Evolutionary conservation across 345 rosid species (phyloP).

Genomic region (Brassica cretica): DNA sequence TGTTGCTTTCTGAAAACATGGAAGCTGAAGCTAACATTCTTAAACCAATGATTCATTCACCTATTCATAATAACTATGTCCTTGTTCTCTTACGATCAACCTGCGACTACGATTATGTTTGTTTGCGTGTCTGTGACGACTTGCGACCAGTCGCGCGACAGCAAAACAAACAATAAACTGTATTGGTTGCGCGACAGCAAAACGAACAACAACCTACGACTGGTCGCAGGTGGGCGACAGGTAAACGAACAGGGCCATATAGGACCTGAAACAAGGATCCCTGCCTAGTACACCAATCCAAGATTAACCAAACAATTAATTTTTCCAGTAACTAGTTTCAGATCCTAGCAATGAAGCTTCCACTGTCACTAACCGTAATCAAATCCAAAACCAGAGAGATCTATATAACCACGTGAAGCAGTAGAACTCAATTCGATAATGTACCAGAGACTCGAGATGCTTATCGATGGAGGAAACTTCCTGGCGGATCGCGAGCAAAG

Average conservation of each 20-base stretch:
- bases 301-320: not conserved
- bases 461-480: constrained; percentile 86
- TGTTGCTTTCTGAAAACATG: not conserved
- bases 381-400: not conserved
- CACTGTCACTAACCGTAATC: not conserved
- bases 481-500: constrained; percentile 76
- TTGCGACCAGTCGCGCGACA: too few species aligned
- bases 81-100: too few species aligned
- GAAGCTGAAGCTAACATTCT: constrained; percentile 13
- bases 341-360: constrained; percentile 14
- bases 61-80: constrained; percentile 2
- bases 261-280: not conserved
- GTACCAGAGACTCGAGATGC: constrained; percentile 87
- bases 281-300: not conserved
- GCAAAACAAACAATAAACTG: too few species aligned
- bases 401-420: not conserved
- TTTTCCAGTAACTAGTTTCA: constrained; percentile 6
- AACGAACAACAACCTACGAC: not conserved
- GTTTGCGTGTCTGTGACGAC: too few species aligned
- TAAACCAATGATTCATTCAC: constrained; percentile 32
- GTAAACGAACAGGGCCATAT: not conserved
- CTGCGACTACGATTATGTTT: too few species aligned
- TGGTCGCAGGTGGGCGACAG: not conserved
- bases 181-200: too few species aligned
- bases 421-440: not conserved